Base-by-base conservation (phyloP, 495 filamentous ascomycete genomes). In the Neurospora discreta region DNA sequence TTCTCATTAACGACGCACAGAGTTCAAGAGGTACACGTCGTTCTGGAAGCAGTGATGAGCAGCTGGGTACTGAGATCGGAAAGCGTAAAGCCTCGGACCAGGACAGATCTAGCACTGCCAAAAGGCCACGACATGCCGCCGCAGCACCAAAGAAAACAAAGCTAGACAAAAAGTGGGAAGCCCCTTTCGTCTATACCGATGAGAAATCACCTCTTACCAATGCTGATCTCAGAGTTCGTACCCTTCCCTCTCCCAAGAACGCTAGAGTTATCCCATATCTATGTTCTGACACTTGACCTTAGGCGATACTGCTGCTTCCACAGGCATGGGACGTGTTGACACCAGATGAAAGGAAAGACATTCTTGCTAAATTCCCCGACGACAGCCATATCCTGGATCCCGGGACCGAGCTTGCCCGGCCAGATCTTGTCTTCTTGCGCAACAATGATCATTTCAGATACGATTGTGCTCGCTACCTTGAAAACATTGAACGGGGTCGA, bases 401-500 rank as follows among this genome's bases (percentile, higher is more conserved):
- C 0, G 79, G 75, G 2, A 80, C 83, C 0, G 72, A 74, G 8
- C 15, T 76, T 20, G 78, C 82, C 13, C 76, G 80, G 16, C 84
- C 83, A 1, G 69, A 85, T 67, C 39, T 79, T 1, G 72, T 71
- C 10, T 74, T 77, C 0, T 81, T 86, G 0, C 74, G 72, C 13
- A 85, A 81, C 71, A 80, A 84, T 72, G 76, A 85, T 76, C 80
- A 80, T 52, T 86, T 85, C 73, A 77, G 84, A 38, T 67, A 84
- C 33, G 84, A 86, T 72, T 80, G 80, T 36, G 78, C 77, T 3
- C 78, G 78, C 9, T 85, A 84, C 72, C 73, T 74, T 20, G 79
- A 89, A 20, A 87, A 92, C 75, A 82, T 94, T 3, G 74, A 80
- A 39, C 79, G 84, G 39, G 92, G 92, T 41, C 85, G 83, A 20